Base-by-base conservation (phyloP, 139 green algal genomes). In the Tetratostichococcus sp. region DNA sequence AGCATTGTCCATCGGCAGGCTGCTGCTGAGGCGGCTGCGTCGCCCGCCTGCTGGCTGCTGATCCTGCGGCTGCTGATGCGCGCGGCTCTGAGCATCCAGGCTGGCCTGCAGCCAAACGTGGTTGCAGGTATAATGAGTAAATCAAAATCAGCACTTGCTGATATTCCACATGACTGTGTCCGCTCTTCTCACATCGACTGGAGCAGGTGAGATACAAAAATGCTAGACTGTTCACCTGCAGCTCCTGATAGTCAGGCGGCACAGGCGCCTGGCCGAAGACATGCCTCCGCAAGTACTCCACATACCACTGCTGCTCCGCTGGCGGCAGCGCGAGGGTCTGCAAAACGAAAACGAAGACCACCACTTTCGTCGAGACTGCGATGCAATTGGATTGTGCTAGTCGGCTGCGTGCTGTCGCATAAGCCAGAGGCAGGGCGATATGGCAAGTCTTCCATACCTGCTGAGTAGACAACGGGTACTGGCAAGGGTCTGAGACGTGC, bases 281-380 rank as follows among this genome's bases (percentile, higher is more conserved):
- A 26, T 62, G 50, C 11, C 26, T 25, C 19, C 50, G 50, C 50
- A 62, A 17, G 50, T 62, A 62, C 26, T 0, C 25, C 65, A 78
- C 30, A 74, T 65, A 72, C 1, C 1, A 34, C 26, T 74, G 43
- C 21, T 66, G 32, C 57, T 70, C 34, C 23, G 67, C 67, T 2
- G 69, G 33, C 2, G 75, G 67, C 19, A 75, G 21, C 43, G 67
- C 67, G 34, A 80, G 57, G 35, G 35, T 43, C 75, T 67, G 22
- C 57, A 80, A 26, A 8, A 62, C 26, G 50, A 62, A 62, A 26
- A 62, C 11, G 39, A 50, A 26, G 11, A 62, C 19, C 17, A 62
- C 14, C 2, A 23, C 11, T 25, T 26, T 4, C n/a, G n/a, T n/a
- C n/a, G n/a, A n/a, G n/a, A n/a, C n/a, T n/a, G n/a, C n/a, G n/a